A percentile compares a stretch with the other conserved stretches of the same genome.
These are phyloP conservation scores for Vitis cinerea DNA, from an alignment of 164 flowering plant species.

Conservation along the genomic window DNA sequence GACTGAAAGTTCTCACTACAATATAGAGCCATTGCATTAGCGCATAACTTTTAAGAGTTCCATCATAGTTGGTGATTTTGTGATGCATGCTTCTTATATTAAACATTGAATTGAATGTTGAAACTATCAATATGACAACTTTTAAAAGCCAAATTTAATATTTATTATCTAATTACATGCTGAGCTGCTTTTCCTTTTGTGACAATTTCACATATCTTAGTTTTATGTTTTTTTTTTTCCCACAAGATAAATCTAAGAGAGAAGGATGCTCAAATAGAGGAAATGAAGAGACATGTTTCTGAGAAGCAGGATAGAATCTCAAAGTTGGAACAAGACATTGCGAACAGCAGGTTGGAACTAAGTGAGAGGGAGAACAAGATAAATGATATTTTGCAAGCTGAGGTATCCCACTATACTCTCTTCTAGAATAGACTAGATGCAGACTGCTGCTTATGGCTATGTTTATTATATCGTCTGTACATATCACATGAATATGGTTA, in stretches of 20 bases:
- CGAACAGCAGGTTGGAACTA: conserved; percentile 49
- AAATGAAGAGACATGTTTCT: conserved; percentile 36
- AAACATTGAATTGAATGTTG: too few relatives aligned
- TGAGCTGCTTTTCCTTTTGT: too few relatives aligned
- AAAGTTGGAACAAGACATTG: conserved; percentile 62
- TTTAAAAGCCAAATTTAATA: too few relatives aligned
- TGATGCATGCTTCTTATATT: too few relatives aligned
- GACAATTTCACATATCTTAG: neutral
- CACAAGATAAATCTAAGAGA: conserved; percentile 47
- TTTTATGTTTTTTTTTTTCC: neutral
- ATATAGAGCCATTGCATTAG: too few relatives aligned
- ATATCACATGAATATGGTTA: neutral
- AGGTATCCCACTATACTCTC: conserved; percentile 34
- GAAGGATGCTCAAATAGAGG: conserved; percentile 54
- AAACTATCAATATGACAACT: too few relatives aligned
- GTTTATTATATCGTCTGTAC: neutral
- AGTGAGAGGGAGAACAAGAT: conserved; percentile 52
- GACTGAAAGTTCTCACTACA: too few relatives aligned
- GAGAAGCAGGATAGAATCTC: conserved; percentile 53
- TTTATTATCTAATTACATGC: too few relatives aligned
- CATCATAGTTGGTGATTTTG: too few relatives aligned
- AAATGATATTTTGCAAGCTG: conserved; percentile 40
- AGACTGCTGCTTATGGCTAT: neutral
- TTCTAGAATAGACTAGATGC: neutral
- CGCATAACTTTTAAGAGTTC: too few relatives aligned